Conservation (phyloP, 495 filamentous ascomycete species). For the Aspergillus sparsus region DNA sequence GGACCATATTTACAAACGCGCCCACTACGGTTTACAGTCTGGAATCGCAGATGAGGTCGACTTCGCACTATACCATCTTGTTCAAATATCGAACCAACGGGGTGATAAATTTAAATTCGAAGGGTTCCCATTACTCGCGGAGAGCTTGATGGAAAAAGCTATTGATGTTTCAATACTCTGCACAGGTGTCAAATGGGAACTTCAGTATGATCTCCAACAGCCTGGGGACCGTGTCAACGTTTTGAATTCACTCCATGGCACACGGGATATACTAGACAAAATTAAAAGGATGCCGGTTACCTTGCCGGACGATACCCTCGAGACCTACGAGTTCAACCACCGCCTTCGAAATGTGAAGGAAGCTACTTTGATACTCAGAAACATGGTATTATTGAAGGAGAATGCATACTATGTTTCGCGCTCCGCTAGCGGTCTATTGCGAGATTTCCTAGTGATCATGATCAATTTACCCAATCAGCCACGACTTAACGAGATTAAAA, state of each 20-base stretch:
- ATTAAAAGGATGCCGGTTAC: constrained; percentile 60
- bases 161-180: constrained; percentile 72
- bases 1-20: constrained; percentile 80
- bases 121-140: constrained; percentile 83
- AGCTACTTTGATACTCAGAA: constrained; percentile 83
- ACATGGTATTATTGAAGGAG: constrained; percentile 87
- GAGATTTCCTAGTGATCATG: constrained; percentile 78
- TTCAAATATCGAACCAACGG: constrained; percentile 91
- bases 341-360: constrained; percentile 76
- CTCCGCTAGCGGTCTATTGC: constrained; percentile 62
- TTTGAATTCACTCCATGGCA: constrained; percentile 64
- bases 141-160: constrained; percentile 82
- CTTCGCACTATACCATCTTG: constrained; percentile 86
- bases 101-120: constrained; percentile 97
- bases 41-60: constrained; percentile 78
- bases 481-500: constrained; percentile 81
- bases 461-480: constrained; percentile 75
- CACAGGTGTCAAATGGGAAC: constrained; percentile 78
- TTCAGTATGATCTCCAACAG: constrained; percentile 63
- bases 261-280: constrained; percentile 68
- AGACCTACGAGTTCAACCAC: constrained; percentile 70
- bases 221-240: constrained; percentile 66
- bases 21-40: constrained; percentile 76
- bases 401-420: constrained; percentile 82
- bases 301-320: constrained; percentile 66